Base-by-base conservation (phyloP, 108 stramenopile genomes). In the Aurantiochytrium sp. region DNA sequence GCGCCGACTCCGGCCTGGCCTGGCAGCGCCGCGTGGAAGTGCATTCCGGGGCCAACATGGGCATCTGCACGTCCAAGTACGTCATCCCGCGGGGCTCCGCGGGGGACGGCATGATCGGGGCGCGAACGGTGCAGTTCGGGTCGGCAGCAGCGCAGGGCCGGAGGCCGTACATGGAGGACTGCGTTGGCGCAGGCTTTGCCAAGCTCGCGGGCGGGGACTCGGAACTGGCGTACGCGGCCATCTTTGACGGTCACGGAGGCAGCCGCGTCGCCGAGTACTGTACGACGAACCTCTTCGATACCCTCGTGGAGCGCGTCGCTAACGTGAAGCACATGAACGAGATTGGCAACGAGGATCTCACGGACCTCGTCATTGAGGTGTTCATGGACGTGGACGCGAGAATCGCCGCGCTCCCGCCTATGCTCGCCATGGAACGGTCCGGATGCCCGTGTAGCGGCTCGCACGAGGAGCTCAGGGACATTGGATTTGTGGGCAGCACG, bases 211-310 rank as follows among this genome's bases (percentile, higher is more conserved):
- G 24, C 45, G 73, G 39, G 24, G 24, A 27, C 8, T 12, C 24
- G 8, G 73, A 81, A 24, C 30, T 41, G 24, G 39, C 42, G 2
- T 81, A 48, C 32, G 12, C 24, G 6, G 73, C 21, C 39, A 24
- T 81, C n/a, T 81, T 81, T 81, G 73, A 81, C 30, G 73, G 73
- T 24, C 73, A 81, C 32, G 73, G 73, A 19, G 73, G 73, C 27
- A 81, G 73, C 73, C 73, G 45, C 30, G 73, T 81, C n/a, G 73
- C 73, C 12, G 42, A 81, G 45, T 81, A 39, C 45, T 81, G 73
- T 24, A 41, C 42, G 45, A 30, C 6, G 6, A 12, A 48, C 39
- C 39, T 81, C n/a, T 81, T 81, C 32, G 45, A 41, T 24, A 3
- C n/a, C 12, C 27, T 81, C 24, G 45, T 48, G 1, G 34, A 65